Base-by-base conservation (phyloP, 768 basidiomycete species). In the Rhodosporidiobolus sp. region DNA sequence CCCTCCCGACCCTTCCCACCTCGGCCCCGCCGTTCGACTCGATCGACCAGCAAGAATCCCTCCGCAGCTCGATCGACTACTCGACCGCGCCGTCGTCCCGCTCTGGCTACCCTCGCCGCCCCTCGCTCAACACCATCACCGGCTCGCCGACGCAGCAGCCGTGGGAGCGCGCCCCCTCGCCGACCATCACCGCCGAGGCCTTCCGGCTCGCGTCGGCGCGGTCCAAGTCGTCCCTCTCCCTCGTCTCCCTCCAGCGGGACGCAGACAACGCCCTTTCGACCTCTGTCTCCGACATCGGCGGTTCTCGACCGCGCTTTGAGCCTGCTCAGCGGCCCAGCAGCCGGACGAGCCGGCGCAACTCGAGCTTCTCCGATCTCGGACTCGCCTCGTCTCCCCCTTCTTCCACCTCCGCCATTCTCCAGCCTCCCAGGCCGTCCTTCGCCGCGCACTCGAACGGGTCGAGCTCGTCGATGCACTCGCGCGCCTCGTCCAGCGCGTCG, bases 161-260 rank as follows among this genome's bases (percentile, higher is more conserved):
- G 3, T 63, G 49, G 60, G 62, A 75, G 8, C 66, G 58, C n/a
- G 65, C 65, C 3, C 58, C 65, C 19, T 68, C 69, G 17, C 69
- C 66, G n/a, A 75, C 67, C 32, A 68, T 71, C 54, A 62, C 66
- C 11, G 63, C 63, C 58, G 67, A 71, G 16, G 69, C 69, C 5
- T 75, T 75, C 67, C 69, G 70, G 14, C 53, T 65, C 52, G 69
- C 65, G 6, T 75, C 74, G 6, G 69, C 68, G 4, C 73, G 73
- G 8, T 67, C 68, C 7, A 63, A 61, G 24, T 75, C 74, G 26
- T 56, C 74, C 48, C 28, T 67, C 35, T 75, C 74, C 30, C 74
- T 75, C 66, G 58, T 46, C 26, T 75, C 74, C 19, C 34, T 65
- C 38, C 24, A 16, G 24, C n/a, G 43, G 20, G 50, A 45, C 54